Base-by-base conservation (phyloP, 2,329 filamentous ascomycete species). In the Fusarium siculi region DNA sequence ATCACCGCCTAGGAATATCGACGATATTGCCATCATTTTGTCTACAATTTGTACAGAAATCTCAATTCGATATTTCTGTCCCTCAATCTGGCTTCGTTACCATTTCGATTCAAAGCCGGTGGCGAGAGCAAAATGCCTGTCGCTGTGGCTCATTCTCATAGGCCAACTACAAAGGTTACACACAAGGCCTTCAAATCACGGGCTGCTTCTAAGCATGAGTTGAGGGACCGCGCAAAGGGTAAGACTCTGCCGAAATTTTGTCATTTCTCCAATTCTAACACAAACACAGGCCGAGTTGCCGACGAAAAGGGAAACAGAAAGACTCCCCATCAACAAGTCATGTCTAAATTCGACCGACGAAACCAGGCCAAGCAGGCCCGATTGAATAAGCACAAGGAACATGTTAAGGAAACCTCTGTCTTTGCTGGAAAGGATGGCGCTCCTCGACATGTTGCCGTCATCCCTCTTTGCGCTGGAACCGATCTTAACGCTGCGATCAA, bases 311-410 rank as follows among this genome's bases (percentile, higher is more conserved):
- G 92, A 69, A 87, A 87, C 77, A 91, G 96, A 79, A 97, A 94
- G 83, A 97, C 96, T 21, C 94, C 94, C 62, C 94, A 97, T 82
- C 96, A 99, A 82, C 94, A 97, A 85, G 90, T 98, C 84, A 96
- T 98, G 93, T 97, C 95, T 66, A 99, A 98, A 84, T 89, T 99
- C 81, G 95, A 97, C 83, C 93, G 96, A 68, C 92, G 94, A 77
- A 98, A 99, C 83, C 94, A 97, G 85, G 93, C 94, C 76, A 96
- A 96, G 83, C 96, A 99, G 86, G 91, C 92, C 82, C 93, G 96
- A 78, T 85, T 93, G 70, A 87, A 91, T 76, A 98, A 98, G 83
- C 91, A 95, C 79, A 91, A 91, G 79, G 94, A 96, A 77, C 93
- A 96, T 79, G 87, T 93, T 53, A 92, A 93, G 75, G 92, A 94